These are phyloP conservation scores for Chrysanthemum makinoi DNA, from an alignment of 129 eudicot species.

Conservation along the genomic window DNA sequence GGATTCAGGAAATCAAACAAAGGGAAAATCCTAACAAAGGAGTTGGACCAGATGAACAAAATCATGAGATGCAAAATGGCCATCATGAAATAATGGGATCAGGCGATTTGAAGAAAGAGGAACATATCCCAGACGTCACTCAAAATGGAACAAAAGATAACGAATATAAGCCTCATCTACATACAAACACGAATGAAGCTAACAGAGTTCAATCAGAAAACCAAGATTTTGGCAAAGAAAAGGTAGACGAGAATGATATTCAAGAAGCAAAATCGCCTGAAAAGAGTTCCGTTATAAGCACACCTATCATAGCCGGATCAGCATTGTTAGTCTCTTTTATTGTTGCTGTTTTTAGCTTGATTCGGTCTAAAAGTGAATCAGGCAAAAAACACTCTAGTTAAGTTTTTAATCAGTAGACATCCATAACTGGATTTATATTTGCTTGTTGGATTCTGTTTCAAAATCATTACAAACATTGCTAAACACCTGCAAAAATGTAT, in stretches of 20 bases:
- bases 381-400: slow-evolving; percentile 31
- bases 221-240: neutral
- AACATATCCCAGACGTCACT: neutral
- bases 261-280: slow-evolving; percentile 18
- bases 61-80: neutral
- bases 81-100: slow-evolving; percentile 13
- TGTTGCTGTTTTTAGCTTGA: slow-evolving; percentile 44
- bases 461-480: too few species aligned
- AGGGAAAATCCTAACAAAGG: slow-evolving; percentile 2
- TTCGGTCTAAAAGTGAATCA: slow-evolving; percentile 42
- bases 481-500: too few species aligned
- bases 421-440: neutral
- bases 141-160: neutral
- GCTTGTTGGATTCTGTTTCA: neutral
- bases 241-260: neutral
- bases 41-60: neutral
- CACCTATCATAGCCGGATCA: slow-evolving; percentile 70
- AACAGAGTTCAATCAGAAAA: slow-evolving; percentile 17
- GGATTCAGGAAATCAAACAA: slow-evolving; percentile 42
- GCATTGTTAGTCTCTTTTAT: slow-evolving; percentile 53
- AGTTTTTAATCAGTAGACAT: neutral
- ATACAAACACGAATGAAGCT: too few species aligned
- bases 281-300: slow-evolving; percentile 30
- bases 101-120: neutral
- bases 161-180: neutral